These are phyloP conservation scores for Trypanosoma avium DNA, from an alignment of 208 protist genomes.

Conservation along the genomic window DNA sequence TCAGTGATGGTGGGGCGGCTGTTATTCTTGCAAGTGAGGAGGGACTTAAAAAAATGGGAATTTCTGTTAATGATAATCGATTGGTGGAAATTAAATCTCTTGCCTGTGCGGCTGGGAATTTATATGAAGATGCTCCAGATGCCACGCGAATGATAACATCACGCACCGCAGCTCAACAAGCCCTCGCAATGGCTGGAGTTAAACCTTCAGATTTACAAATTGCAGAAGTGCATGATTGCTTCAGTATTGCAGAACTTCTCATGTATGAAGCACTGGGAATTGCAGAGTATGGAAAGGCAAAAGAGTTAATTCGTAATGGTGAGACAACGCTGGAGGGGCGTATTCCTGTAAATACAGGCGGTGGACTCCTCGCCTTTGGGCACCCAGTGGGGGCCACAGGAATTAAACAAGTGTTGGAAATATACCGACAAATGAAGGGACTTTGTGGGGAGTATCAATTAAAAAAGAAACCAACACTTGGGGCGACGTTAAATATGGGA, in stretches of 20 bases:
- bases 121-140: conserved; percentile 75
- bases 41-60: conserved; percentile 78
- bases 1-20: conserved; percentile 87
- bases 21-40: conserved; percentile 80
- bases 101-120: conserved; percentile 57
- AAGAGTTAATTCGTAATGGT: conserved; percentile 79
- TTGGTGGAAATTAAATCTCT: conserved; percentile 80
- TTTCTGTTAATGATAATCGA: conserved; percentile 50
- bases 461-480: conserved; percentile 71
- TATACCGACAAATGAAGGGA: conserved; percentile 94
- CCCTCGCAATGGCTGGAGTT: conserved; percentile 62
- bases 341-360: conserved; percentile 91
- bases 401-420: conserved; percentile 91
- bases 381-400: conserved; percentile 91
- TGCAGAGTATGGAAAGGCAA: conserved; percentile 76
- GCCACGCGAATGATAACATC: conserved; percentile 79
- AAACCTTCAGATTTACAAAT: conserved; percentile 66
- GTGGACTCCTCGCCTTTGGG: conserved; percentile 89
- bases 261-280: conserved; percentile 94
- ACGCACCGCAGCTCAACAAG: conserved; percentile 64
- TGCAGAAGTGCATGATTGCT: conserved; percentile 93
- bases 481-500: conserved; percentile 92
- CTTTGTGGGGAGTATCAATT: conserved; percentile 89
- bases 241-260: conserved; percentile 90
- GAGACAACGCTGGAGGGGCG: conserved; percentile 69